phyloP scores from a whole-genome alignment of 176 grass and related monocot genomes.

The Chrysopogon serrulatus region DNA sequence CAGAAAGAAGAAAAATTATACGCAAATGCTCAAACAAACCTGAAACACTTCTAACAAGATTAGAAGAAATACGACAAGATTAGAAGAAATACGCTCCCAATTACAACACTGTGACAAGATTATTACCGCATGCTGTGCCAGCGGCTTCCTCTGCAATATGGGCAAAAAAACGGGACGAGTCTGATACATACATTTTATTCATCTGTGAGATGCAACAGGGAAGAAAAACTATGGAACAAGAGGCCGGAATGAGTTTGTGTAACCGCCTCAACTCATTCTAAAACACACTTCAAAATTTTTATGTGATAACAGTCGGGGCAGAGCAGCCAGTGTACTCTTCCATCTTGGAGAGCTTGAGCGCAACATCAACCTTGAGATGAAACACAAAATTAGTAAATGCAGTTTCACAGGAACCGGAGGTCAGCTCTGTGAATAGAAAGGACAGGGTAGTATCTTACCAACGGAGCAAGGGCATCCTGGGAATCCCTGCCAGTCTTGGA shows the following conservation, averaged over 20 bases:
- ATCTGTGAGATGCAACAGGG: neutral
- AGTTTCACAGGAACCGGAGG: too few relatives aligned
- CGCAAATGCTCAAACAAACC: neutral
- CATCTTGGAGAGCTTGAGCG: conserved; percentile 80
- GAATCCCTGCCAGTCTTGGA: too few relatives aligned
- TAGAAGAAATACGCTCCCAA: neutral
- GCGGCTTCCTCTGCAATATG: neutral
- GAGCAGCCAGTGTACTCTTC: conserved; percentile 77
- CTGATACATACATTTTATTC: conserved; percentile 37
- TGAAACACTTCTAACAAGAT: conserved; percentile 3
- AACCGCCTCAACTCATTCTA: conserved; percentile 15
- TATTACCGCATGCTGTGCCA: too few relatives aligned
- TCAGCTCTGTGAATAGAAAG: too few relatives aligned
- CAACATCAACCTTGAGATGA: conserved; percentile 85
- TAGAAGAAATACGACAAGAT: neutral
- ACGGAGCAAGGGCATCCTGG: too few relatives aligned
- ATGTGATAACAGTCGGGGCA: conserved; percentile 89
- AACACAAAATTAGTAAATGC: too few relatives aligned
- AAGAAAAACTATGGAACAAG: conserved; percentile 16
- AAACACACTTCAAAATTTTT: conserved; percentile 16
- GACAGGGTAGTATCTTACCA: too few relatives aligned
- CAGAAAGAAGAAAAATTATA: too few relatives aligned
- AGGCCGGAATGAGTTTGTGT: conserved; percentile 7
- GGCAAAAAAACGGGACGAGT: conserved; percentile 9
- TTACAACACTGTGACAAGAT: conserved; percentile 23